Percentiles rank a stretch among this genome's conserved stretches.
Evolutionary conservation across 495 filamentous ascomycete genomes (phyloP).

Genomic region (Aspergillus saccharolyticus): DNA sequence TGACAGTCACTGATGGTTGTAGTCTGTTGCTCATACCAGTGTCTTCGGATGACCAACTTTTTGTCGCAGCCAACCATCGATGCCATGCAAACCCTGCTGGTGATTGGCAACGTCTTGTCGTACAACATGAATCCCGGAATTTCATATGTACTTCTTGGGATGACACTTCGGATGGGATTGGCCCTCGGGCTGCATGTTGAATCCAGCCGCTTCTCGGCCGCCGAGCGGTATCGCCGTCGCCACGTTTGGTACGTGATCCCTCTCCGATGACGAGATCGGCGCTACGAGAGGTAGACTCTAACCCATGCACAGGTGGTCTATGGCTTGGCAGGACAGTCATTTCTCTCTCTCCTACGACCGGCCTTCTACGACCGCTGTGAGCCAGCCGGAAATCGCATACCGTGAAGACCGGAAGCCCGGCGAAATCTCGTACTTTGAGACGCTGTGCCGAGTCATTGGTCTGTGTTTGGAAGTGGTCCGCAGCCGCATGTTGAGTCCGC

Average conservation of each 20-base stretch:
- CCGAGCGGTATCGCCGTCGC: constrained; percentile 36
- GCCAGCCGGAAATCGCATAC: constrained; percentile 45
- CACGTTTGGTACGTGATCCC: constrained; percentile 36
- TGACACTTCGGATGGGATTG: constrained; percentile 55
- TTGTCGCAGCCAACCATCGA: constrained; percentile 54
- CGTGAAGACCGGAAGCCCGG: constrained; percentile 35
- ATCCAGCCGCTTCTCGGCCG: constrained; percentile 43
- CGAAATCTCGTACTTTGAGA: constrained; percentile 46
- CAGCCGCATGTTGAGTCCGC: constrained; percentile 45
- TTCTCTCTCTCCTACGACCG: constrained; percentile 58
- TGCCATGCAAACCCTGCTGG: constrained; percentile 52
- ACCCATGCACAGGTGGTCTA: constrained; percentile 45
- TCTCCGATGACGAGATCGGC: not conserved
- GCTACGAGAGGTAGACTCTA: constrained; percentile 1
- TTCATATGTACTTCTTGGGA: constrained; percentile 52
- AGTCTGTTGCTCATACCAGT: constrained; percentile 61
- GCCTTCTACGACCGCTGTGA: constrained; percentile 47
- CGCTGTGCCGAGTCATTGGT: constrained; percentile 49
- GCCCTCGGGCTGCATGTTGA: constrained; percentile 52
- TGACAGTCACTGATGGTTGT: constrained; percentile 6
- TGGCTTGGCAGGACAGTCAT: constrained; percentile 60
- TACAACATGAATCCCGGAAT: constrained; percentile 64
- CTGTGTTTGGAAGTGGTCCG: constrained; percentile 53
- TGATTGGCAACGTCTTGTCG: constrained; percentile 56
- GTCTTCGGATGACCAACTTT: constrained; percentile 58